These are phyloP conservation scores for Sarocladium kiliense DNA, from an alignment of 2,329 filamentous ascomycete genomes.

Conservation along the genomic window DNA sequence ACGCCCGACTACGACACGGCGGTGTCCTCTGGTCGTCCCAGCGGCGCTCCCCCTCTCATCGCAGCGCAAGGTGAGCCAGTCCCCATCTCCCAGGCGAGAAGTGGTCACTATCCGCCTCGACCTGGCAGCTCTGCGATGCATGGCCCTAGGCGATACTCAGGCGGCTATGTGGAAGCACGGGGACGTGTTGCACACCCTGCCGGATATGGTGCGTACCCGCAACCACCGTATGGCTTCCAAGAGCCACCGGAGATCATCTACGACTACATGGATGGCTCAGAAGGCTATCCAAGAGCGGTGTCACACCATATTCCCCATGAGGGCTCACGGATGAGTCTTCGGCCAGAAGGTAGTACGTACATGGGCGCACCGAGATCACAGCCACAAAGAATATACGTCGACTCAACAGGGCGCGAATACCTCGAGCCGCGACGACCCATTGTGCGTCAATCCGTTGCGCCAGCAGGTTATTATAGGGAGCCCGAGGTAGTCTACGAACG, in stretches of 20 bases:
- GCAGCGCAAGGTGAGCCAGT: neutral
- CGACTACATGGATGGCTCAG: constrained; percentile 22
- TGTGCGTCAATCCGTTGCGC: constrained; percentile 48
- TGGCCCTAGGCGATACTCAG: neutral
- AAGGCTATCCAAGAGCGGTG: neutral
- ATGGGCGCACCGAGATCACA: constrained; percentile 48
- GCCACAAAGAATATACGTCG: constrained; percentile 67
- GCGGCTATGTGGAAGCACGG: neutral
- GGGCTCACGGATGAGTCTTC: constrained; percentile 38
- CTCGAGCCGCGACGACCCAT: constrained; percentile 45
- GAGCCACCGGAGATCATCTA: constrained; percentile 2
- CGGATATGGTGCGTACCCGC: neutral
- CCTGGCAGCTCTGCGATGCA: neutral
- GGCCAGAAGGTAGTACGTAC: constrained; percentile 44
- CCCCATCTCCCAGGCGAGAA: neutral
- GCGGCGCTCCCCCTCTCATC: neutral
- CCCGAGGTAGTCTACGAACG: constrained; percentile 63
- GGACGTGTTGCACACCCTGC: neutral
- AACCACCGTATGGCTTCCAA: neutral
- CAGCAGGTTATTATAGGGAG: constrained; percentile 39
- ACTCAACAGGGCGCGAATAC: constrained; percentile 80
- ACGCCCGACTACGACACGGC: neutral
- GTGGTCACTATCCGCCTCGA: neutral
- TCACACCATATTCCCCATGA: neutral
- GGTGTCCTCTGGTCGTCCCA: neutral